phyloP scores from a whole-genome alignment of 139 green algal species.

The Chlamydomonas schloesseri region DNA sequence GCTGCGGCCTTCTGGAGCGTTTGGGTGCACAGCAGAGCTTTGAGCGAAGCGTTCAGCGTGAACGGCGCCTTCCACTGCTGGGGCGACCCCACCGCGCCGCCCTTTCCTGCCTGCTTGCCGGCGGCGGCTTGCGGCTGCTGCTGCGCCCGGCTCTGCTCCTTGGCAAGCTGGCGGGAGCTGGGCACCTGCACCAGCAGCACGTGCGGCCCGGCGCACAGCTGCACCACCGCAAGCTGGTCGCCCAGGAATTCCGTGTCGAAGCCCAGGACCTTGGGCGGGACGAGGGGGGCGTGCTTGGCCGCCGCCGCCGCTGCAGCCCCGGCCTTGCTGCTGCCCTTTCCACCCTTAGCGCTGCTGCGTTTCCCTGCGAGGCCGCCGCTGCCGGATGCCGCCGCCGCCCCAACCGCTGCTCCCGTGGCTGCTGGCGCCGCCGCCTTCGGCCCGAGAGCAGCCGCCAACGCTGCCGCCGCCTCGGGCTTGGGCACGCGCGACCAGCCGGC shows the following conservation, averaged over 20 bases:
- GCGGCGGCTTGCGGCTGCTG: no score
- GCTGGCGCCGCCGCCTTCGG: neutral
- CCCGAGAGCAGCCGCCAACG: no score
- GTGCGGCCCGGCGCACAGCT: slow-evolving; percentile 8
- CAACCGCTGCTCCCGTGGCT: neutral
- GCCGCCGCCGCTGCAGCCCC: no score
- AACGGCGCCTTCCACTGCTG: neutral
- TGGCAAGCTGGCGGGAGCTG: no score
- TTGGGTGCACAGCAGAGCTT: neutral
- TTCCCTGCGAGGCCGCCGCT: neutral
- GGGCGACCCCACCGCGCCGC: no score
- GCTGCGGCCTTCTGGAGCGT: slow-evolving; percentile 5
- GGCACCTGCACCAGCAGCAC: slow-evolving; percentile 34
- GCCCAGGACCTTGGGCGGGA: neutral
- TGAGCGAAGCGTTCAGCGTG: neutral
- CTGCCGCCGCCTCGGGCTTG: no score
- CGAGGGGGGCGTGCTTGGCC: neutral
- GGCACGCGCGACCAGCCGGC: neutral
- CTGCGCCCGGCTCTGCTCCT: neutral
- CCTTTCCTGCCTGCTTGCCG: neutral
- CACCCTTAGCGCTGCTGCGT: neutral
- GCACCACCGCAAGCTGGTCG: slow-evolving; percentile 19
- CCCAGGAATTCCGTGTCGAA: slow-evolving; percentile 41
- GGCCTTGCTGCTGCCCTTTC: neutral
- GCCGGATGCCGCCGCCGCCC: neutral